phyloP scores from a whole-genome alignment of 2,329 filamentous ascomycete species.

The Fusarium sp. region DNA sequence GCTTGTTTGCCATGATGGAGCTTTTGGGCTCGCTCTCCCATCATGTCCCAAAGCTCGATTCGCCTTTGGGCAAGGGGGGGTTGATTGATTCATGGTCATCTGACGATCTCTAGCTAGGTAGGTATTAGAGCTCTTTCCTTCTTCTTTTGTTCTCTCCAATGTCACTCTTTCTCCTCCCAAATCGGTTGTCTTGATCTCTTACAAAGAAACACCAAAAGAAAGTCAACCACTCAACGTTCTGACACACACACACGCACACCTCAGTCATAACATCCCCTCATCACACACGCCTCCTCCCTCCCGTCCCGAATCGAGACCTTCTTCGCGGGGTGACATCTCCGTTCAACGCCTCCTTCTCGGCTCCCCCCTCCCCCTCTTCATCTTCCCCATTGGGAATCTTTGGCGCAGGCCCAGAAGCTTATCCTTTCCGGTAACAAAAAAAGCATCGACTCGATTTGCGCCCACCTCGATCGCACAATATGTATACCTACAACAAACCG shows the following conservation, averaged over 20 bases:
- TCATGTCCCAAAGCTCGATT: conserved; percentile 28
- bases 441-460: conserved; percentile 23
- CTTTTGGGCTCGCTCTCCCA: conserved; percentile 15
- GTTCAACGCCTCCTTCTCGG: conserved; percentile 19
- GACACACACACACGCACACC: conserved; percentile 5
- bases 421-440: conserved; percentile 35
- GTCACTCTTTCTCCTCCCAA: conserved; percentile 9
- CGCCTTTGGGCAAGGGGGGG: conserved; percentile 20
- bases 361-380: conserved; percentile 30
- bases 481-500: conserved; percentile 53
- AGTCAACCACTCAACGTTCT: conserved; percentile 1
- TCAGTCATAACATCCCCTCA: not conserved
- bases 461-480: conserved; percentile 33
- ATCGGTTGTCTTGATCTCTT: conserved; percentile 3
- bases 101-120: conserved; percentile 8
- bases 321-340: conserved; percentile 38
- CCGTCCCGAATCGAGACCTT: conserved; percentile 29
- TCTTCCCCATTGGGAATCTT: conserved; percentile 38
- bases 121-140: not conserved
- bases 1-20: conserved; percentile 35
- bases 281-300: conserved; percentile 31
- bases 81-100: conserved; percentile 21
- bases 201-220: not conserved
- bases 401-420: conserved; percentile 31
- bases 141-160: not conserved